Evolutionary conservation across 208 protist species (phyloP).

Genomic region (Leishmania major): DNA sequence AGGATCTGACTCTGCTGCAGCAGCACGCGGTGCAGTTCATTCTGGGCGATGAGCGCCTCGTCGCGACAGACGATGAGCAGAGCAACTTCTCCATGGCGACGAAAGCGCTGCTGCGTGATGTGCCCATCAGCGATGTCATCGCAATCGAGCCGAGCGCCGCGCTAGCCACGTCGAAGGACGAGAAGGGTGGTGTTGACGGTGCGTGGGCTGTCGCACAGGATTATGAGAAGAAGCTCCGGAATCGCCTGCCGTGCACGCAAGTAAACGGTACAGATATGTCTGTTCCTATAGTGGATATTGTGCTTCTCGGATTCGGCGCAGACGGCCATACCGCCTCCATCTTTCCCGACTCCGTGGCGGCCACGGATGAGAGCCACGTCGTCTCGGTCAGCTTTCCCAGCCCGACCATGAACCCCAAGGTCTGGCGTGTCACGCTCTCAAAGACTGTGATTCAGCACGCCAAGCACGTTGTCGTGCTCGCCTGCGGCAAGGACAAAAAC

Average conservation of each 20-base stretch:
- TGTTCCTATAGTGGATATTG: constrained; percentile 69
- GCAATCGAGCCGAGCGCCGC: constrained; percentile 42
- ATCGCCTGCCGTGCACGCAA: constrained; percentile 14
- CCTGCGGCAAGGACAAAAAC: constrained; percentile 63
- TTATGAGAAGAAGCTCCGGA: constrained; percentile 37
- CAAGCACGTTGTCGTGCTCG: constrained; percentile 72
- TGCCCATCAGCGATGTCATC: constrained; percentile 49
- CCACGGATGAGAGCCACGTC: constrained; percentile 29
- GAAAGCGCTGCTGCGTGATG: constrained; percentile 53
- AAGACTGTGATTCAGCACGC: constrained; percentile 64
- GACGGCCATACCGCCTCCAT: constrained; percentile 88
- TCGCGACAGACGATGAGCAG: constrained; percentile 44
- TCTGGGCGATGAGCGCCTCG: constrained; percentile 75
- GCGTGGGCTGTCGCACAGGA: constrained; percentile 46
- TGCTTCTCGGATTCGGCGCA: constrained; percentile 78
- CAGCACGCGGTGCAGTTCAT: constrained; percentile 53
- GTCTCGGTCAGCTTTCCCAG: constrained; percentile 70
- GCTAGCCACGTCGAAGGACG: constrained; percentile 30
- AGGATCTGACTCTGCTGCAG: constrained; percentile 48
- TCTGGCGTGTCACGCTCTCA: constrained; percentile 81
- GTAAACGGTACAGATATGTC: constrained; percentile 1
- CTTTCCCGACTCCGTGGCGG: constrained; percentile 70
- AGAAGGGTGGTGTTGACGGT: constrained; percentile 32
- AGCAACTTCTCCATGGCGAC: constrained; percentile 76
- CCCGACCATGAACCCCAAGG: constrained; percentile 78